Conservation (phyloP, 352 stramenopile genomes). For the Aphanomyces stellatus region DNA sequence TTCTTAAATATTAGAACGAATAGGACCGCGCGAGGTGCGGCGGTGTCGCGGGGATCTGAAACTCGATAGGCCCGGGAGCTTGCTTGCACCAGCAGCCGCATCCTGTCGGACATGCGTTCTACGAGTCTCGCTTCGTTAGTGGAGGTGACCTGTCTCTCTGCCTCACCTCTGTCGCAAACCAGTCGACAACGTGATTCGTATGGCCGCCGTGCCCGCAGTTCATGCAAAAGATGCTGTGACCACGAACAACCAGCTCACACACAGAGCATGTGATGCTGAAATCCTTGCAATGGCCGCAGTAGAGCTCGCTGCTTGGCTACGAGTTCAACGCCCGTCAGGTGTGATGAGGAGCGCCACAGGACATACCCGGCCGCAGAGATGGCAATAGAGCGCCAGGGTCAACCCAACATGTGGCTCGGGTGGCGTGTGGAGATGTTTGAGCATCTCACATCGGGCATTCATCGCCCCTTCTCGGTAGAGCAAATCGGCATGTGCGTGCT, state of each 20-base stretch:
- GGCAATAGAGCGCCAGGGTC: constrained; percentile 53
- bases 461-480: constrained; percentile 75
- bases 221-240: constrained; percentile 83
- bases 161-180: constrained; percentile 52
- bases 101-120: constrained; percentile 60
- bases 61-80: constrained; percentile 28
- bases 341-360: neutral
- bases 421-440: constrained; percentile 43
- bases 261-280: constrained; percentile 75
- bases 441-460: constrained; percentile 54
- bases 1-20: constrained; percentile 19
- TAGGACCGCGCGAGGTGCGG: neutral
- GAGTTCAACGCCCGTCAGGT: neutral
- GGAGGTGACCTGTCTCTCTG: neutral
- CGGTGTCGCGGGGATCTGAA: neutral
- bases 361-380: constrained; percentile 48
- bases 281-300: constrained; percentile 56
- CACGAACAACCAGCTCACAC: constrained; percentile 73
- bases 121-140: neutral
- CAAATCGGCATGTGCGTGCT: constrained; percentile 67
- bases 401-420: constrained; percentile 40
- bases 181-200: constrained; percentile 54
- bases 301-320: constrained; percentile 41
- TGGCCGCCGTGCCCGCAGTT: constrained; percentile 77
- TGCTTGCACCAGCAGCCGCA: constrained; percentile 84